These are phyloP conservation scores for Beauveria bassiana DNA, from an alignment of 2,329 filamentous ascomycete species.

Conservation along the genomic window DNA sequence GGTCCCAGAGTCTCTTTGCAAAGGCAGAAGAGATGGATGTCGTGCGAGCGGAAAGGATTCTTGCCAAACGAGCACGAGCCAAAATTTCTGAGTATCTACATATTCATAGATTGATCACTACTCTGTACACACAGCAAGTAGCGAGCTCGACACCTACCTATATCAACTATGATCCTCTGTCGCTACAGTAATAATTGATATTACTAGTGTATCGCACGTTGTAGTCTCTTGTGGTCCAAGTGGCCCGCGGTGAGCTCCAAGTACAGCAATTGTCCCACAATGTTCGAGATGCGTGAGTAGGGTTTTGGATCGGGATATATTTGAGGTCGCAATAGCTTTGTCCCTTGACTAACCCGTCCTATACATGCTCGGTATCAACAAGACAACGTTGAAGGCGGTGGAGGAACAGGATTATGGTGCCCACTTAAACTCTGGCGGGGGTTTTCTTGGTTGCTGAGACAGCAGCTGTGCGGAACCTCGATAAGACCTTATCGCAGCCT, in stretches of 20 bases:
- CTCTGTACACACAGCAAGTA: too few relatives aligned
- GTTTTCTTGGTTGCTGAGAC: slow-evolving; percentile 12
- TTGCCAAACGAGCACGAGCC: too few relatives aligned
- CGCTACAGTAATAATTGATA: not conserved
- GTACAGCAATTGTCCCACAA: not conserved
- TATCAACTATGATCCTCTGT: not conserved
- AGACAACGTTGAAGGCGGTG: slow-evolving; percentile 1
- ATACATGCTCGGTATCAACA: too few relatives aligned
- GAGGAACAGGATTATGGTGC: not conserved
- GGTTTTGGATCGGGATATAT: not conserved
- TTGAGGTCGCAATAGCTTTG: not conserved
- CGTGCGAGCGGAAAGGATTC: not conserved
- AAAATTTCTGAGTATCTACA: too few relatives aligned
- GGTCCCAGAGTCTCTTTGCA: too few relatives aligned
- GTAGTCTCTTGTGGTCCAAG: not conserved
- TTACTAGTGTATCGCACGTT: not conserved
- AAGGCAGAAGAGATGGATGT: not conserved
- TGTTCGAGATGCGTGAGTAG: not conserved
- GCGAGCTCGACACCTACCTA: too few relatives aligned
- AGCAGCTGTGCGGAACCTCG: not conserved
- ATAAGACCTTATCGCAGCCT: slow-evolving; percentile 8
- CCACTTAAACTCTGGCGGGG: slow-evolving; percentile 1
- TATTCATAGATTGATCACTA: too few relatives aligned
- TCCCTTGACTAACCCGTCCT: not conserved
- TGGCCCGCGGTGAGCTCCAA: not conserved